phyloP scores from a whole-genome alignment of 805 yeast species.

The Cyberlindnera mrakii region DNA sequence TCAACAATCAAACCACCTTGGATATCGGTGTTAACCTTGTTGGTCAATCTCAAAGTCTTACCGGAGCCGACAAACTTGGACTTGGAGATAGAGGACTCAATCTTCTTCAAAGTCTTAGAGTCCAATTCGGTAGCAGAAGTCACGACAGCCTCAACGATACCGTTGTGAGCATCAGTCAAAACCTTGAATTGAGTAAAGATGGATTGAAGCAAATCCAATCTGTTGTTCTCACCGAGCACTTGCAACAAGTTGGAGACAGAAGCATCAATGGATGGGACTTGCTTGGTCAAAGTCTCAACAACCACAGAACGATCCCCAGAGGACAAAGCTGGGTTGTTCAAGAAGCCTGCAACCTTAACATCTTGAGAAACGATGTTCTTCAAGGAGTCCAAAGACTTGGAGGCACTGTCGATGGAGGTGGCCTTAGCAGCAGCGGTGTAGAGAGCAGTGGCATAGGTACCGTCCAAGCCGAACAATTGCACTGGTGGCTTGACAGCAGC shows the following conservation, averaged over 20 bases:
- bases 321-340: constrained; percentile 81
- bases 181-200: constrained; percentile 67
- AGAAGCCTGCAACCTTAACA: constrained; percentile 50
- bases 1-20: constrained; percentile 95
- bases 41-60: constrained; percentile 78
- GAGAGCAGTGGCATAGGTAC: constrained; percentile 94
- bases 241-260: constrained; percentile 72
- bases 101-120: constrained; percentile 66
- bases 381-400: constrained; percentile 57
- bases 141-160: constrained; percentile 88
- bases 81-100: constrained; percentile 70
- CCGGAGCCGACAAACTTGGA: constrained; percentile 81
- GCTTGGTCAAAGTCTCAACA: constrained; percentile 48
- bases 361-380: constrained; percentile 53
- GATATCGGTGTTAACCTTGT: constrained; percentile 82
- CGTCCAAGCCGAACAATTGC: constrained; percentile 91
- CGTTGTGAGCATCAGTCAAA: constrained; percentile 84
- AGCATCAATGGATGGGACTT: constrained; percentile 50
- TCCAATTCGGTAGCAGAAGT: constrained; percentile 86
- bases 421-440: constrained; percentile 86
- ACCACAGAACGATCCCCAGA: constrained; percentile 66
- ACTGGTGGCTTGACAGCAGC: constrained; percentile 77
- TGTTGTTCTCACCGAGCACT: constrained; percentile 91
- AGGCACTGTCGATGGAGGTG: constrained; percentile 66
- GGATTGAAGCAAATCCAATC: constrained; percentile 63